Evolutionary conservation across 2,329 filamentous ascomycete genomes (phyloP).

Genomic region (Sporothrix sp.): DNA sequence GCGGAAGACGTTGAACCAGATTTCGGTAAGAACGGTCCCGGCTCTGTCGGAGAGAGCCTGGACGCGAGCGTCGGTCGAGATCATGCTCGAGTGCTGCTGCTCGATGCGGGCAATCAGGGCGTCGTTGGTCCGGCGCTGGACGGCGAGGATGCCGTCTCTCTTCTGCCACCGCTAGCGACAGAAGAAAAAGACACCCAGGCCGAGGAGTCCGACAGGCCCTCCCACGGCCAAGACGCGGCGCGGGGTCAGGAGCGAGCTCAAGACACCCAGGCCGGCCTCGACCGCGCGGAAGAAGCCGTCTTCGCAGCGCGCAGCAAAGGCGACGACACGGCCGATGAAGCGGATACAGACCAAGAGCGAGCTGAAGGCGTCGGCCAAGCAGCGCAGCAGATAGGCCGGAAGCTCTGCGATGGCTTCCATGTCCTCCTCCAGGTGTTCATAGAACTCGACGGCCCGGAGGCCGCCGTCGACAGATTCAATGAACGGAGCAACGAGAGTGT

Average conservation of each 20-base stretch:
- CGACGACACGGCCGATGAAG: not conserved
- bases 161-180: not conserved
- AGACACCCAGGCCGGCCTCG: not conserved
- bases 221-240: not conserved
- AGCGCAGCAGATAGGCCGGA: not conserved
- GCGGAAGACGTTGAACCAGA: slow-evolving; percentile 9
- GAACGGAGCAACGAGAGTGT: slow-evolving; percentile 6
- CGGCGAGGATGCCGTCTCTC: not conserved
- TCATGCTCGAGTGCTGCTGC: not conserved
- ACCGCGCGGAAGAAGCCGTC: not conserved
- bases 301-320: slow-evolving; percentile 1
- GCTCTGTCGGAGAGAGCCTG: not conserved
- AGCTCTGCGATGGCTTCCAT: not conserved
- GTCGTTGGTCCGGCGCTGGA: not conserved
- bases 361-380: not conserved
- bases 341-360: not conserved
- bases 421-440: not conserved
- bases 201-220: not conserved
- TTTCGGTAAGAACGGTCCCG: not conserved
- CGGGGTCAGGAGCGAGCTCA: not conserved
- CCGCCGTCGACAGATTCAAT: slow-evolving; percentile 3
- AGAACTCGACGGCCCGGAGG: not conserved
- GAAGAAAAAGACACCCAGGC: not conserved
- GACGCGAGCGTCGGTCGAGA: not conserved
- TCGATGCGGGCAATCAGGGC: not conserved